A percentile compares a stretch with the other conserved stretches of the same genome.
Evolutionary conservation across 2,329 filamentous ascomycete genomes (phyloP).

Genomic region (Exophiala bonariae): DNA sequence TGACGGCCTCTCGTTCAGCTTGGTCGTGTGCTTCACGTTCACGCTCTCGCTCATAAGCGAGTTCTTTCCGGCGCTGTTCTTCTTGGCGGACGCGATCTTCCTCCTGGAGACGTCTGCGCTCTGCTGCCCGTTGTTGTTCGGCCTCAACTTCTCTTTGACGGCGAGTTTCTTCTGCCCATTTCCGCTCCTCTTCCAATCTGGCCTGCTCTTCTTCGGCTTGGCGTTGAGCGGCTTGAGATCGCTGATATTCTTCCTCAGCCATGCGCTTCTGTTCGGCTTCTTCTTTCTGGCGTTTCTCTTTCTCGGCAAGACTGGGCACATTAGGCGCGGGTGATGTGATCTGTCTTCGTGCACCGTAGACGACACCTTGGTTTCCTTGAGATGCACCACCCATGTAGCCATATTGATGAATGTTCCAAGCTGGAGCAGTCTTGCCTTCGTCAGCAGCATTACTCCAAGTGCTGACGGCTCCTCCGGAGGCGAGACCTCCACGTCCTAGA

Average conservation of each 20-base stretch:
- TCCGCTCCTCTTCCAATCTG: constrained; percentile 45
- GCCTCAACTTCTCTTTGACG: constrained; percentile 41
- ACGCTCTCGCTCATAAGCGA: constrained; percentile 69
- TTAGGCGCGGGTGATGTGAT: constrained; percentile 80
- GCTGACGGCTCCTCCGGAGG: constrained; percentile 61
- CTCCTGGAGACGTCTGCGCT: constrained; percentile 53
- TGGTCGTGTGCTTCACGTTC: constrained; percentile 66
- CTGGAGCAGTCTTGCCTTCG: constrained; percentile 77
- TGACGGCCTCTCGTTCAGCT: constrained; percentile 66
- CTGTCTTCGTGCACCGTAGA: constrained; percentile 87
- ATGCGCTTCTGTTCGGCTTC: constrained; percentile 57
- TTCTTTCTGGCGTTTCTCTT: constrained; percentile 67
- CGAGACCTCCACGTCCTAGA: constrained; percentile 26
- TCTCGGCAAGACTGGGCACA: constrained; percentile 81
- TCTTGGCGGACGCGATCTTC: constrained; percentile 49
- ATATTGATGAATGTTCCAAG: constrained; percentile 98
- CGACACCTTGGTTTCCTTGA: constrained; percentile 90
- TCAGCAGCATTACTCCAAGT: constrained; percentile 89
- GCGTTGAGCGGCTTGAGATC: constrained; percentile 47
- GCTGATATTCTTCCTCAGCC: constrained; percentile 55
- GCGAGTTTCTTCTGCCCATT: constrained; percentile 48
- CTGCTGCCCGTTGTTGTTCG: constrained; percentile 47
- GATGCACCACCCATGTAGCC: constrained; percentile 97
- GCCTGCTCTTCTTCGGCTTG: constrained; percentile 51
- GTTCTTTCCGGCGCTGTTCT: constrained; percentile 47